phyloP scores from a whole-genome alignment of 495 filamentous ascomycete species.

The Podospora anserina region DNA sequence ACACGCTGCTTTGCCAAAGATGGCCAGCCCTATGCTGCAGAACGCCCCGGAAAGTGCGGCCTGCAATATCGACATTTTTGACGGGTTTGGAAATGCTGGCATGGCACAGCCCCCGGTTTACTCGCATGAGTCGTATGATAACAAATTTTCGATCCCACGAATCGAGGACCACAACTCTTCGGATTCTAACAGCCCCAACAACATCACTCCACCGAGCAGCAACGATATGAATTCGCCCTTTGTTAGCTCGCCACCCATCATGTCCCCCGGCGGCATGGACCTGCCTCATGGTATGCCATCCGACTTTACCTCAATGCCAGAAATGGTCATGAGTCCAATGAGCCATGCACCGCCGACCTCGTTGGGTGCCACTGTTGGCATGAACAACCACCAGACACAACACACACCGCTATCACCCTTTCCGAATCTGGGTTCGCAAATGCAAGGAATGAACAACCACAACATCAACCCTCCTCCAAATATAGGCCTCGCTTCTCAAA shows the following conservation, averaged over 20 bases:
- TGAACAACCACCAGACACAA: slow-evolving; percentile 37
- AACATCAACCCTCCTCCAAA: slow-evolving; percentile 32
- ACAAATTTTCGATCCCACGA: slow-evolving; percentile 37
- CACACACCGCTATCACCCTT: slow-evolving; percentile 35
- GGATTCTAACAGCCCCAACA: slow-evolving; percentile 38
- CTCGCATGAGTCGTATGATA: slow-evolving; percentile 34
- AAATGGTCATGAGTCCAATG: slow-evolving; percentile 49
- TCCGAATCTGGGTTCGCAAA: slow-evolving; percentile 32
- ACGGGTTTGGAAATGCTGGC: slow-evolving; percentile 53
- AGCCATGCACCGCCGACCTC: slow-evolving; percentile 35
- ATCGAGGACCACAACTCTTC: slow-evolving; percentile 41
- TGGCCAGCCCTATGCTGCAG: slow-evolving; percentile 55
- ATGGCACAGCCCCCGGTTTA: slow-evolving; percentile 44
- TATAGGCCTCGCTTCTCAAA: slow-evolving; percentile 26
- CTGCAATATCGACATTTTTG: slow-evolving; percentile 54
- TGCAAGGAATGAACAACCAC: slow-evolving; percentile 35
- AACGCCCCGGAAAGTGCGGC: slow-evolving; percentile 45
- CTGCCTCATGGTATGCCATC: slow-evolving; percentile 30
- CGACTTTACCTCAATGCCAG: slow-evolving; percentile 44
- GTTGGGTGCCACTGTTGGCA: slow-evolving; percentile 28
- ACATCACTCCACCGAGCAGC: slow-evolving; percentile 27
- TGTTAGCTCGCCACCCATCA: slow-evolving; percentile 42
- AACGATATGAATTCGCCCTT: slow-evolving; percentile 48
- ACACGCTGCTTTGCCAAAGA: slow-evolving; percentile 59
- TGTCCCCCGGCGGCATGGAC: slow-evolving; percentile 42